Conservation (phyloP, 179 eudicot species). For the Corrigiola litoralis region DNA sequence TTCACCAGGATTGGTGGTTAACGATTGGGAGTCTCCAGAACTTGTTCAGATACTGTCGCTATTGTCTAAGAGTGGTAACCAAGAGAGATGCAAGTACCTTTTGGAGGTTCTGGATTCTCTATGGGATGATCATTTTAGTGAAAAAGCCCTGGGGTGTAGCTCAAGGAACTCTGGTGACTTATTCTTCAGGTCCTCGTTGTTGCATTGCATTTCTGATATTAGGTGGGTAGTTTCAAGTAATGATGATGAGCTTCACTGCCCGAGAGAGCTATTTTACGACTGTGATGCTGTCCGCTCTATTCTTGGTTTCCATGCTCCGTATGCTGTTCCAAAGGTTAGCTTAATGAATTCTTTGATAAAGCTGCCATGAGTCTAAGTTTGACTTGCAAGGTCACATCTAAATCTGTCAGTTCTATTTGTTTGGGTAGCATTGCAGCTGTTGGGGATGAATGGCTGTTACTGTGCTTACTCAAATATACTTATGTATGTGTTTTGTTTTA, state of each 20-base stretch:
- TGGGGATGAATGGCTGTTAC: too few relatives aligned
- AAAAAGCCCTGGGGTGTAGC: conserved; percentile 49
- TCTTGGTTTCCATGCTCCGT: conserved; percentile 71
- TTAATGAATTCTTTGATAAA: background rate
- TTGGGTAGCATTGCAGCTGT: background rate
- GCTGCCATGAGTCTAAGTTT: background rate
- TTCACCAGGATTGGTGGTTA: conserved; percentile 36
- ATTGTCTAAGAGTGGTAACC: conserved; percentile 43
- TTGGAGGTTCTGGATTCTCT: conserved; percentile 72
- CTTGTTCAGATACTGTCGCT: conserved; percentile 47
- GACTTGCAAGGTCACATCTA: background rate
- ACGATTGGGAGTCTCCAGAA: conserved; percentile 93
- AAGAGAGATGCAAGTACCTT: conserved; percentile 47
- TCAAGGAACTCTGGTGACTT: conserved; percentile 27
- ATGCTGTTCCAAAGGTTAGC: conserved; percentile 85
- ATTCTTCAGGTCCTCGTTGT: conserved; percentile 55
- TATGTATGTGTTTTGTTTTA: conserved; percentile 13
- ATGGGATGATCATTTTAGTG: conserved; percentile 72
- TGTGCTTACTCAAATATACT: too few relatives aligned
- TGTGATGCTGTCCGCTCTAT: conserved; percentile 73
- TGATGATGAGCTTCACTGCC: conserved; percentile 57
- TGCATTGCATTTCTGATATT: conserved; percentile 41
- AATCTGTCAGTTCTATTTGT: background rate
- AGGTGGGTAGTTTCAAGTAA: conserved; percentile 67
- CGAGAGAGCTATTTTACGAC: conserved; percentile 74